phyloP scores from a whole-genome alignment of 495 filamentous ascomycete species.

The Aspergillus cavernicola region DNA sequence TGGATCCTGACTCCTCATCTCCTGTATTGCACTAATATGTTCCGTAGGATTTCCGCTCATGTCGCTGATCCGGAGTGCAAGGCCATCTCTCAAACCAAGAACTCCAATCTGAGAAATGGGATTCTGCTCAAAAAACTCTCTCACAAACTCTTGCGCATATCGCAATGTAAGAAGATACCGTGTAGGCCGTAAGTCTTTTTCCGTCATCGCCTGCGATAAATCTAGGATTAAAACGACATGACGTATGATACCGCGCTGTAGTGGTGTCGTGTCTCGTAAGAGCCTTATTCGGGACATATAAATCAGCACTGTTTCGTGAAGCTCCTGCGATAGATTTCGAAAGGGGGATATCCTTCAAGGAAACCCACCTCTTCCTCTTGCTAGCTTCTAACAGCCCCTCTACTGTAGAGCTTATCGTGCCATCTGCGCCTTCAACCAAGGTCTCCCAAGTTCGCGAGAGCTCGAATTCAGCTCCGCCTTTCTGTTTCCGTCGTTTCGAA shows the following conservation, averaged over 20 bases:
- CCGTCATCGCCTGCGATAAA: conserved; percentile 86
- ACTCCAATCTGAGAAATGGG: conserved; percentile 95
- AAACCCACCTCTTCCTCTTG: conserved; percentile 68
- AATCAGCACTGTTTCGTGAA: conserved; percentile 7
- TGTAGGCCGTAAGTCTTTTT: conserved; percentile 89
- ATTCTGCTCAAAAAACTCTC: conserved; percentile 97
- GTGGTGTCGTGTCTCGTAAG: conserved; percentile 84
- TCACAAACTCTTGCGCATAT: conserved; percentile 83
- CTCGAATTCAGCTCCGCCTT: conserved; percentile 56
- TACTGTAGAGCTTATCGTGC: conserved; percentile 66
- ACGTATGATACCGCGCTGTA: conserved; percentile 95
- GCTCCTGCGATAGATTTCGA: background rate
- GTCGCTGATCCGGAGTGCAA: conserved; percentile 80
- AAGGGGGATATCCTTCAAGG: background rate
- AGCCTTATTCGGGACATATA: conserved; percentile 47
- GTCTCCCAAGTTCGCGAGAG: conserved; percentile 60
- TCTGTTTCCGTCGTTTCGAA: conserved; percentile 48
- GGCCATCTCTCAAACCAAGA: conserved; percentile 85
- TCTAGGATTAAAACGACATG: conserved; percentile 92
- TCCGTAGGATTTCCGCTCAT: conserved; percentile 88
- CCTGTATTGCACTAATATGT: conserved; percentile 73
- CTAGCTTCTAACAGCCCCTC: conserved; percentile 65
- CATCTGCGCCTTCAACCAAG: conserved; percentile 68
- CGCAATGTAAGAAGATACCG: conserved; percentile 77
- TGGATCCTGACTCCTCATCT: conserved; percentile 70